Conservation (phyloP, 2,329 filamentous ascomycete genomes). For the Fusarium decemcellulare region DNA sequence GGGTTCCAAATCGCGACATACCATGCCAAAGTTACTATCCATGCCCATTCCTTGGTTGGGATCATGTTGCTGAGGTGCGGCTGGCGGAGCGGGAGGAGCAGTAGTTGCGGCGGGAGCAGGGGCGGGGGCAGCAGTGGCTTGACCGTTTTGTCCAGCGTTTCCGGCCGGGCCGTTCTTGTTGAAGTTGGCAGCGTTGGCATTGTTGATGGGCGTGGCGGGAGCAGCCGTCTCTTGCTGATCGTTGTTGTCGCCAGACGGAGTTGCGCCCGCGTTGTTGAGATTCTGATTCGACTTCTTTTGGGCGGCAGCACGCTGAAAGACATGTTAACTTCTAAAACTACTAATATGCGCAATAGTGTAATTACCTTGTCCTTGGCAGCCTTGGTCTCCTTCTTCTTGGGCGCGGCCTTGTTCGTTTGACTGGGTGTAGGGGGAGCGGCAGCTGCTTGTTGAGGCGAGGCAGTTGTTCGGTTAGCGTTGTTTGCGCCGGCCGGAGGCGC, state of each 20-base stretch:
- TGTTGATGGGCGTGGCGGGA: conserved; percentile 74
- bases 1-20: conserved; percentile 49
- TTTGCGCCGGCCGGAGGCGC: conserved; percentile 65
- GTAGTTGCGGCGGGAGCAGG: conserved; percentile 51
- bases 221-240: conserved; percentile 71
- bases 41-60: conserved; percentile 60
- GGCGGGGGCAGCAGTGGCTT: conserved; percentile 47
- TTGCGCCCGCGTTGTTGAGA: conserved; percentile 63
- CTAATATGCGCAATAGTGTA: conserved; percentile 2
- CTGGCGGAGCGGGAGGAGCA: conserved; percentile 45
- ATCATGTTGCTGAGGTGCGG: conserved; percentile 32
- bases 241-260: conserved; percentile 69
- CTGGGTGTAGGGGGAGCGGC: conserved; percentile 83
- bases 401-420: conserved; percentile 79
- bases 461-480: conserved; percentile 68
- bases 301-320: conserved; percentile 61
- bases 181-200: conserved; percentile 57
- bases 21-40: conserved; percentile 60
- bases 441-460: conserved; percentile 74
- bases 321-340: conserved; percentile 28
- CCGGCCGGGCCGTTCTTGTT: conserved; percentile 51
- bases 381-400: conserved; percentile 83
- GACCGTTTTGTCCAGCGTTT: conserved; percentile 49
- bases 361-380: conserved; percentile 78
- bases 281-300: conserved; percentile 76